Base-by-base conservation (phyloP, 1,139 yeast species). In the Scheffersomyces insectosa region DNA sequence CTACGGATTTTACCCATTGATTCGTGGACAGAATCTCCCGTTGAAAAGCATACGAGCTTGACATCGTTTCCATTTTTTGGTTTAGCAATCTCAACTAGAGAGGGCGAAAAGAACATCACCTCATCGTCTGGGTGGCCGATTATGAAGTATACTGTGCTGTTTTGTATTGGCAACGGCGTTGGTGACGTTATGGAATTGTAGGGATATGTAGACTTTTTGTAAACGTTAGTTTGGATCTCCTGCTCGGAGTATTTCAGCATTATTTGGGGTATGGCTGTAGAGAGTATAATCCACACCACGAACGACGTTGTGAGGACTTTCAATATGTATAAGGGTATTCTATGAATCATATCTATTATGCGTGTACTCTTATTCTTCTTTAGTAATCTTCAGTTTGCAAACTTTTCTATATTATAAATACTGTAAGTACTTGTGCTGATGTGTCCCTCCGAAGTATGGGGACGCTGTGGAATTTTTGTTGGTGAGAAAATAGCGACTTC, bases 121-220 rank as follows among this genome's bases (percentile, higher is more conserved):
- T 95, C 99, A 62, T 95, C 99, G 63, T 95, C 99, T 0, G 99
- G 99, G 63, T 95, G 99, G 1, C 97, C 97, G 35, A 90, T 84
- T 14, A 93, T 70, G 39, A 88, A 68, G 49, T 75, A 77, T 13
- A 54, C 67, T 1, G 67, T 60, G 32, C 69, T 60, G 47, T 72
- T 62, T 14, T 54, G 60, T 15, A 72, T 65, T 5, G 70, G 68
- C 25, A 68, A 51, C 5, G 69, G 62, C 14, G 70, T 59, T 4
- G 74, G 72, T 10, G 66, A 59, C 2, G 72, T 66, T 28, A 72
- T 59, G 27, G 76, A 68, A 37, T 60, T 60, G 52, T 72, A 70
- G 9, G 77, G 76, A 45, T 67, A 72, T 3, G 49, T 38, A 4
- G 56, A 40, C 15, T 47, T 48, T 12, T 48, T 44, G 51, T 60